Evolutionary conservation across 495 filamentous ascomycete genomes (phyloP), one percentile per base, ranked within the genome.

Genomic region (Hyaloscypha variabilis): DNA sequence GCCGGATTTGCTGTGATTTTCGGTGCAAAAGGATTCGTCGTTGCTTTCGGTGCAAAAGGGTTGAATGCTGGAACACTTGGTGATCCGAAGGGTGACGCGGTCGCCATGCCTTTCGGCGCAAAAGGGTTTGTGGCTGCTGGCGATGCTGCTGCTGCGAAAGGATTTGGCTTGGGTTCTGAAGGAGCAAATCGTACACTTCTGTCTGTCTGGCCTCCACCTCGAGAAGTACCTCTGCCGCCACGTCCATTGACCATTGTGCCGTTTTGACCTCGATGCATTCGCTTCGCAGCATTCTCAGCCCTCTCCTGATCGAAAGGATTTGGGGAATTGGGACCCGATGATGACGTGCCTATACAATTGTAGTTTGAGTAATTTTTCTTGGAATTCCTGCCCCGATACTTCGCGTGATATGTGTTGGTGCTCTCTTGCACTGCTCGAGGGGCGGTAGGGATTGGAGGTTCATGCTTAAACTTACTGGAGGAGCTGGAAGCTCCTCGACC

Each of bases 281-380:
- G 67, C 49, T 69, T 71, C 34, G 71, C 68, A 24, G 68, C 71
- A 73, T 73, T 73, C 51, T 70, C 68, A 23, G 64, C 31, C 63
- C 71, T 55, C 53, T 66, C 71, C 50, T 58, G 14, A 13, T 73
- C 68, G 65, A 73, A 73, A 21, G 55, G 29, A 36, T 71, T 64
- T 42, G 61, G 28, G 19, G 65, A 11, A 24, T 62, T 60, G 23
- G 24, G 21, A 29, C 24, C 29, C 26, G 59, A 29, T 21, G 58
- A 36, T 24, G 59, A 42, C 14, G 62, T 46, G 21, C 52, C 64
- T 69, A 54, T 58, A 59, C 17, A 14, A 31, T 55, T 34, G 29
- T 30, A 58, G 3, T 51, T 69, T 69, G 57, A 67, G 66, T 59
- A 52, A 42, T 46, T 51, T 42, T 53, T 58, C 28, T 61, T 68